Base-by-base conservation (phyloP, 116 monocot genomes). In the Phalaenopsis hybrid region DNA sequence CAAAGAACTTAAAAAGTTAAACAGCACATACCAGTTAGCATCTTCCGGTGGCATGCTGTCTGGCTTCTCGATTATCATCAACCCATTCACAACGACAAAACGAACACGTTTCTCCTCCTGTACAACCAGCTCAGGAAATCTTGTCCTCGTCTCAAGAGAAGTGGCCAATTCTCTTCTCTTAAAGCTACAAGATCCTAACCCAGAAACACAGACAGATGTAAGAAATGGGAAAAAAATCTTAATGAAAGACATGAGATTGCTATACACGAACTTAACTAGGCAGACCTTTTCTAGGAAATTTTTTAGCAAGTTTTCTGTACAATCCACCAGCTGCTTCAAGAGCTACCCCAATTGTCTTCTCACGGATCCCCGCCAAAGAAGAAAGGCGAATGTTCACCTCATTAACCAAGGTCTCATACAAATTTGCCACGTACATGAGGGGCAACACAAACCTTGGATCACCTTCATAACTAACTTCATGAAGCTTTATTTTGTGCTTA, bases 291-390 rank as follows among this genome's bases (percentile, higher is more conserved):
- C 86, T 87, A 31, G 95, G 95, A 73, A 95, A 98, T 61, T 89
- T 94, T 73, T 89, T 91, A 21, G 92, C 88, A n/a, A 96, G 83
- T 78, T 74, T 94, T 84, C 96, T 94, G 74, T 94, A 94, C 83
- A 96, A 89, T 16, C 96, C 96, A 78, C 94, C 96, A 78, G 96
- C 92, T 76, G 96, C 94, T 91, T 96, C 96, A 79, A 96, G 92
- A 81, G 96, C 94, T 57, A 96, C 94, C 37, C 94, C 94, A 84
- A 96, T 92, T 41, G 87, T 96, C 83, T 91, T 92, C 78, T 92
- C 96, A 44, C 94, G 92, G 75, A 90, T 82, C 23, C 92, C 97
- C 75, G 82, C 90, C 89, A 95, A 87, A 59, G 90, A 86, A 73
- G 85, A 79, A 78, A 98, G 89, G 20, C 93, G 86, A 45, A 82